These are phyloP conservation scores for Mucor plumbeus DNA, from an alignment of 371 early-diverging fungal genomes.

Conservation along the genomic window DNA sequence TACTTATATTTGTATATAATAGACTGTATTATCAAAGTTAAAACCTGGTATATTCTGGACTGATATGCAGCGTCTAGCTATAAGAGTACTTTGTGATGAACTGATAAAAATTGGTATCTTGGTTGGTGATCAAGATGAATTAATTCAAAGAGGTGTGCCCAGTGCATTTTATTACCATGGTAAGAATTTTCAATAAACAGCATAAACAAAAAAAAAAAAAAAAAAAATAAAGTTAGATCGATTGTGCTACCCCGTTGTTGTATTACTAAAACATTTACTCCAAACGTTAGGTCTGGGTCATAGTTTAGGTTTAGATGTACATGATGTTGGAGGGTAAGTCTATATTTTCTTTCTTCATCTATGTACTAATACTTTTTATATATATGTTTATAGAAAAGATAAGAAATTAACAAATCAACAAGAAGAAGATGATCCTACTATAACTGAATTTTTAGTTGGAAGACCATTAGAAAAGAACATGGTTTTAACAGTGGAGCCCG, in stretches of 20 bases:
- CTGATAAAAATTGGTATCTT: slow-evolving; percentile 75
- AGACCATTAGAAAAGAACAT: slow-evolving; percentile 72
- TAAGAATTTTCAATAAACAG: slow-evolving; percentile 6
- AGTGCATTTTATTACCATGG: slow-evolving; percentile 91
- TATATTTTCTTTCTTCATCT: not conserved
- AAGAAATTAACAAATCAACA: not conserved
- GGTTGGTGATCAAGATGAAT: slow-evolving; percentile 62
- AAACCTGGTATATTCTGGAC: slow-evolving; percentile 86
- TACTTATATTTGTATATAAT: not conserved
- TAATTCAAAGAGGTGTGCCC: slow-evolving; percentile 67
- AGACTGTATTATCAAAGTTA: slow-evolving; percentile 58
- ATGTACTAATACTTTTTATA: not conserved
- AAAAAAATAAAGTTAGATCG: not conserved
- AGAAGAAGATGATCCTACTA: slow-evolving; percentile 5
- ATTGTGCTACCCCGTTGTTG: not conserved
- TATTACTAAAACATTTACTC: slow-evolving; percentile 1
- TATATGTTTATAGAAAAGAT: not conserved
- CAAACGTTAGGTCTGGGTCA: slow-evolving; percentile 51
- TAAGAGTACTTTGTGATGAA: slow-evolving; percentile 66
- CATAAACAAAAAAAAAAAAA: not conserved
- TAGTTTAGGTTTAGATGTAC: slow-evolving; percentile 79
- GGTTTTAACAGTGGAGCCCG: slow-evolving; percentile 94
- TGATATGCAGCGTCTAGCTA: slow-evolving; percentile 86
- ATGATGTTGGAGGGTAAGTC: slow-evolving; percentile 87
- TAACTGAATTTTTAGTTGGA: slow-evolving; percentile 6